Conservation (phyloP, 305 asterid genomes). For the Solanum hybrid region DNA sequence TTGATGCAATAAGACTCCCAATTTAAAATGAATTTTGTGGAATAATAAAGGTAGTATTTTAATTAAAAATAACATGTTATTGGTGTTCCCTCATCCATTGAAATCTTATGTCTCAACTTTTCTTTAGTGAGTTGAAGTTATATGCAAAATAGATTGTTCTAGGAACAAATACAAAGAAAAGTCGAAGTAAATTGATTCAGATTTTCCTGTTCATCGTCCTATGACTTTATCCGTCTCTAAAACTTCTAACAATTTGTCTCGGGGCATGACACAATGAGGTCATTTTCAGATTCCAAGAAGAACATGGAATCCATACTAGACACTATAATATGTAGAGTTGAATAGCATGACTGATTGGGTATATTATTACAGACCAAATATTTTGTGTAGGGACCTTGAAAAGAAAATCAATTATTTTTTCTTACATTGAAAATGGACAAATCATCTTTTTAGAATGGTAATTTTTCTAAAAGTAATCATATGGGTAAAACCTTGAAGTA, state of each 20-base stretch:
- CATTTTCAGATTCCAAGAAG: not conserved
- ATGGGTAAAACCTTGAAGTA: not conserved
- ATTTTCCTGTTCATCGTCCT: not conserved
- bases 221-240: not conserved
- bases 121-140: not conserved
- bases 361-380: not conserved
- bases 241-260: not conserved
- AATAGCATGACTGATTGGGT: not conserved
- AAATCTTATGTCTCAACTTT: not conserved
- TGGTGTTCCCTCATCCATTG: not conserved
- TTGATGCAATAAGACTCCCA: not conserved
- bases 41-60: no score
- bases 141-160: no score
- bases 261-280: not conserved
- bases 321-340: not conserved
- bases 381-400: not conserved
- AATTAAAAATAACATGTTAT: no score
- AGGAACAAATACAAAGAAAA: not conserved
- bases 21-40: not conserved
- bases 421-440: not conserved
- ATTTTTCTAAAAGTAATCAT: not conserved
- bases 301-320: not conserved
- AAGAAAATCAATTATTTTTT: no score
- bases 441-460: not conserved
- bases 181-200: not conserved